Evolutionary conservation across 495 filamentous ascomycete genomes (phyloP).

Genomic region (Podospora fimiseda): DNA sequence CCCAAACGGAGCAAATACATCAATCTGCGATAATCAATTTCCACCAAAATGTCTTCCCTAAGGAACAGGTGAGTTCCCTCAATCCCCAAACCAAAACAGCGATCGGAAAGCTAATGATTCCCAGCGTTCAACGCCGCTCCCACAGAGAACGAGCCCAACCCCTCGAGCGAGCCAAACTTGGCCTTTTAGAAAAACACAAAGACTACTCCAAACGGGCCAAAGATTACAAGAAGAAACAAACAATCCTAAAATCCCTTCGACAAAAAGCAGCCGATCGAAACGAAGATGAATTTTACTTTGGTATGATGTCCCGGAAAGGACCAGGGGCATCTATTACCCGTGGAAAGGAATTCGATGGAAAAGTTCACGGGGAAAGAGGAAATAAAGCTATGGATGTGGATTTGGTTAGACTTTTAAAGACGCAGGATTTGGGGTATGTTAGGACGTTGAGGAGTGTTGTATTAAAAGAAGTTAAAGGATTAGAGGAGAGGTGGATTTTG

Average conservation of each 20-base stretch:
- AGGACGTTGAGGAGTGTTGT: conserved; percentile 54
- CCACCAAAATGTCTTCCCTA: conserved; percentile 25
- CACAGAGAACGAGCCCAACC: conserved; percentile 89
- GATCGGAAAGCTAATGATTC: neutral
- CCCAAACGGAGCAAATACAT: neutral
- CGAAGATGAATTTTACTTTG: conserved; percentile 93
- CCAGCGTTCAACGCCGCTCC: conserved; percentile 29
- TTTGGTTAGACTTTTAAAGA: conserved; percentile 83
- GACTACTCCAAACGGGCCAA: conserved; percentile 88
- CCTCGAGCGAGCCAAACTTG: conserved; percentile 49
- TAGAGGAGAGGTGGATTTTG: conserved; percentile 40
- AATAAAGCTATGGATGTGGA: conserved; percentile 56
- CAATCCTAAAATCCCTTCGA: conserved; percentile 67
- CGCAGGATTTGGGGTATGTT: conserved; percentile 88
- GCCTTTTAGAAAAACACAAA: conserved; percentile 35
- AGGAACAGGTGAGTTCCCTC: conserved; percentile 23
- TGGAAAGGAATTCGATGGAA: conserved; percentile 41
- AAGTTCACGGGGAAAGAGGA: conserved; percentile 57
- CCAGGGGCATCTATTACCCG: conserved; percentile 25
- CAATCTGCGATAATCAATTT: no score
- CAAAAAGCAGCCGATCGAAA: conserved; percentile 82
- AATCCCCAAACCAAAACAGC: neutral
- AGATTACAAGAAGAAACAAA: conserved; percentile 82
- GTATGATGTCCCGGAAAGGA: conserved; percentile 64
- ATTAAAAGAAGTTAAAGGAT: conserved; percentile 34